These are phyloP conservation scores for Graphiopsis chlorocephala DNA, from an alignment of 2,329 filamentous ascomycete genomes.

Conservation along the genomic window DNA sequence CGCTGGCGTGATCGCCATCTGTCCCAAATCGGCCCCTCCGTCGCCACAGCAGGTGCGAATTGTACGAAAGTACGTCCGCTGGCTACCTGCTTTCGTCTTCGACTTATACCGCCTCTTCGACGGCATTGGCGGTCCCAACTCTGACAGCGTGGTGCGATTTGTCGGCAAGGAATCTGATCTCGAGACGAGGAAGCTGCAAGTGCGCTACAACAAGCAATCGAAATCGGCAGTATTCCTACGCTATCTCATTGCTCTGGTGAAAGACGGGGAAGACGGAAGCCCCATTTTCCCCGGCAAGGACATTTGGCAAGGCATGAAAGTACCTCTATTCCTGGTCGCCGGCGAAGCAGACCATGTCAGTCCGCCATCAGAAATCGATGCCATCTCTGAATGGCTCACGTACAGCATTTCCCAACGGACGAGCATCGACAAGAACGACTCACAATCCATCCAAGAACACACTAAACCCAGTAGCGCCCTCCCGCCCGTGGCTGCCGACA, in stretches of 20 bases:
- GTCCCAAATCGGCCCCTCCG: constrained; percentile 65
- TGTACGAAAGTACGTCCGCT: constrained; percentile 26
- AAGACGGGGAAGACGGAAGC: constrained; percentile 41
- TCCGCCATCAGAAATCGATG: constrained; percentile 66
- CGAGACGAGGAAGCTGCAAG: constrained; percentile 65
- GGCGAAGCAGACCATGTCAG: constrained; percentile 76
- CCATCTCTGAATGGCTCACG: constrained; percentile 54
- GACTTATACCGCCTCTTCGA: constrained; percentile 76
- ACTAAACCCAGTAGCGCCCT: not conserved
- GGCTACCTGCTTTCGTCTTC: constrained; percentile 70
- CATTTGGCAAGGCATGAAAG: constrained; percentile 68
- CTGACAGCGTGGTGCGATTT: constrained; percentile 75
- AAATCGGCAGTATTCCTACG: constrained; percentile 77
- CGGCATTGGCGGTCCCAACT: constrained; percentile 71
- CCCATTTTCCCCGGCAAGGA: constrained; percentile 59
- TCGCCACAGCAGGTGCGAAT: constrained; percentile 1
- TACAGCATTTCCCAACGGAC: constrained; percentile 15
- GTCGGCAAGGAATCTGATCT: constrained; percentile 65
- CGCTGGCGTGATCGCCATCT: constrained; percentile 76
- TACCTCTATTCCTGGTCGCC: constrained; percentile 75
- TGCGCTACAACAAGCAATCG: constrained; percentile 78
- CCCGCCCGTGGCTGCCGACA: constrained; percentile 17
- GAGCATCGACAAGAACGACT: not conserved
- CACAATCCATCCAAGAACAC: not conserved
- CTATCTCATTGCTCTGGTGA: constrained; percentile 66